Conservation (phyloP, 1,284 basidiomycete genomes). For the Xerocomus nothofagi region DNA sequence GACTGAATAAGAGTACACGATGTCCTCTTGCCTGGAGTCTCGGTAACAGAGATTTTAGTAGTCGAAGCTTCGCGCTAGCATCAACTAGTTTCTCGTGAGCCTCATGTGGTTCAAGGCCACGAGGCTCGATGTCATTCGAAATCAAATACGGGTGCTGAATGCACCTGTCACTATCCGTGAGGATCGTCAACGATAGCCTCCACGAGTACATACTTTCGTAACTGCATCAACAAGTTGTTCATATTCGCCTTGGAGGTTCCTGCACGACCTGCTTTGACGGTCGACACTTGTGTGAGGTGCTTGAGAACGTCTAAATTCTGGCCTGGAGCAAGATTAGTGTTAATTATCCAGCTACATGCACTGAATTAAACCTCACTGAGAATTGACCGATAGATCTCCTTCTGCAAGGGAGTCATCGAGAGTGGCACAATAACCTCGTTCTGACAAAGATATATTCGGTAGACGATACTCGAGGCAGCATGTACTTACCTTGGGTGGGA, state of each 20-base stretch:
- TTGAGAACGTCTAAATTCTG: constrained; percentile 68
- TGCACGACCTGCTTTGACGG: constrained; percentile 34
- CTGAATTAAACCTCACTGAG: constrained; percentile 48
- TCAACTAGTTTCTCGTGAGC: constrained; percentile 81
- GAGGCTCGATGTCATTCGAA: constrained; percentile 78
- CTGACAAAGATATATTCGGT: constrained; percentile 38
- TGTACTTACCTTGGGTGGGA: constrained; percentile 80
- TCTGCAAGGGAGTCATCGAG: constrained; percentile 86
- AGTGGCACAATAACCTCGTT: constrained; percentile 92
- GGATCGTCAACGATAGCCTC: background rate
- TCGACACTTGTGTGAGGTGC: constrained; percentile 48
- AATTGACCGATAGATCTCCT: constrained; percentile 85
- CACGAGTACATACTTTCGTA: constrained; percentile 63
- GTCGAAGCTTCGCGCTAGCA: constrained; percentile 84
- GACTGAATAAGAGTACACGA: constrained; percentile 95
- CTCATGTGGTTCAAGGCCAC: constrained; percentile 56
- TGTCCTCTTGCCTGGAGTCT: constrained; percentile 90
- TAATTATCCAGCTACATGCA: constrained; percentile 2
- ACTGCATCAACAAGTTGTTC: constrained; percentile 85
- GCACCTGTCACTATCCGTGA: constrained; percentile 50
- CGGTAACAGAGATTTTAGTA: constrained; percentile 81
- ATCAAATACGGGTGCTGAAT: constrained; percentile 92
- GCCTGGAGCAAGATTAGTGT: constrained; percentile 41
- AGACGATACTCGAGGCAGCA: background rate
- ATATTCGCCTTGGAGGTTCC: constrained; percentile 50